phyloP scores from a whole-genome alignment of 2,329 filamentous ascomycete species.

The Ophiocordyceps unilateralis region DNA sequence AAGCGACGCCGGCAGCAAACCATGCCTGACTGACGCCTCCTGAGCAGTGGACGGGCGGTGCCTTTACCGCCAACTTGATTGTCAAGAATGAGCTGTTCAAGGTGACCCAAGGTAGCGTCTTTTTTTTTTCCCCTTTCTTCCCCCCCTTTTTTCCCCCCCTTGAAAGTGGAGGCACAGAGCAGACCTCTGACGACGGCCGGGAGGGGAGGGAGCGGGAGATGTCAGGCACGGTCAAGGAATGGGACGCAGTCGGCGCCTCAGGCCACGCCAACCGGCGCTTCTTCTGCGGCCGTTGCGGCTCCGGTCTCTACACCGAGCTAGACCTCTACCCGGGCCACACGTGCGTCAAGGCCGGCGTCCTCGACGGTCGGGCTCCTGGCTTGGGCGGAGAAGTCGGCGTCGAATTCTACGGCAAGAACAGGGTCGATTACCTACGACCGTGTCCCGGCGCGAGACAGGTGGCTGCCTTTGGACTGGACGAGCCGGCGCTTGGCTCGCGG shows the following conservation, averaged over 20 bases:
- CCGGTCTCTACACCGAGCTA: conserved; percentile 30
- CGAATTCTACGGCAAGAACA: conserved; percentile 35
- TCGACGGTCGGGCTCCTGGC: conserved; percentile 29
- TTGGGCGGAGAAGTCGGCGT: conserved; percentile 24
- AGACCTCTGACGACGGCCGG: too few species aligned
- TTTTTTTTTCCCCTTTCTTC: too few species aligned
- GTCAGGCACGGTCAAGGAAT: conserved; percentile 25
- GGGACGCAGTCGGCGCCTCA: conserved; percentile 26
- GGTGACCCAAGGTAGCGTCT: conserved; percentile 33
- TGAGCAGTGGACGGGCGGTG: conserved; percentile 28
- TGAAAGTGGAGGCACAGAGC: too few species aligned
- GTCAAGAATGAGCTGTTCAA: conserved; percentile 27
- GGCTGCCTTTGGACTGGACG: conserved; percentile 1
- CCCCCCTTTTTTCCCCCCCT: too few species aligned
- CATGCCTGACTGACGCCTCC: not conserved
- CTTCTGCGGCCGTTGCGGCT: conserved; percentile 36
- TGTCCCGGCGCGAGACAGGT: conserved; percentile 14
- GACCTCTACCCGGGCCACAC: conserved; percentile 33
- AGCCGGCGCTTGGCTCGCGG: too few species aligned
- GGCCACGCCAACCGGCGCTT: conserved; percentile 38
- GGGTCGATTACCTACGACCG: conserved; percentile 23
- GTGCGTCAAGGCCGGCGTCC: conserved; percentile 30
- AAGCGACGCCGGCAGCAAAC: too few species aligned
- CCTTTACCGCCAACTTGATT: conserved; percentile 36
- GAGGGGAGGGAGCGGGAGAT: not conserved